Percentiles rank a stretch among this genome's conserved stretches.
Evolutionary conservation across 202 grass and related monocot genomes (phyloP).

Genomic region (Schoenoplectus tabernaemontani): DNA sequence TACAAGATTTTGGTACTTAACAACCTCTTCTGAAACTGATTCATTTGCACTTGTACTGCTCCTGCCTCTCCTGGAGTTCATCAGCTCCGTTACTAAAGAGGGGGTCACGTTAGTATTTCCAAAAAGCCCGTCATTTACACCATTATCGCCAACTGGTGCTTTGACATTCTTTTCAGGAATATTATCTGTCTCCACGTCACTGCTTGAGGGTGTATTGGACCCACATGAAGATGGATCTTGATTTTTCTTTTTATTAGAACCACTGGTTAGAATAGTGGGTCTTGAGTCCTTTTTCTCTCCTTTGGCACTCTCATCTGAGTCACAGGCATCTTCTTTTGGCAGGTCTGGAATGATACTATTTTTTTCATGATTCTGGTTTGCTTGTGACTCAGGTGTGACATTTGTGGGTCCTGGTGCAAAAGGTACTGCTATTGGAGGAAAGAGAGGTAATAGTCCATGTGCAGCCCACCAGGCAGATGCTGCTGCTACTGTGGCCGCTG

Average conservation of each 20-base stretch:
- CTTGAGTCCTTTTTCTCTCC: conserved; percentile 29
- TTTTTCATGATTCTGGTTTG: conserved; percentile 26
- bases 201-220: conserved; percentile 75
- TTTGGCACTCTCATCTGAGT: conserved; percentile 41
- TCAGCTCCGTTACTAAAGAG: conserved; percentile 15
- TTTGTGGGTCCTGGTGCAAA: conserved; percentile 47
- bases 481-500: conserved; percentile 72
- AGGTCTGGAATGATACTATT: conserved; percentile 28
- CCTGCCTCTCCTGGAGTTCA: conserved; percentile 44
- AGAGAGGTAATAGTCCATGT: conserved; percentile 76
- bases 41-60: conserved; percentile 62
- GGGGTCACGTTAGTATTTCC: conserved; percentile 43
- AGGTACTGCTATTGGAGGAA: conserved; percentile 49
- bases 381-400: conserved; percentile 24
- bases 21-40: conserved; percentile 84
- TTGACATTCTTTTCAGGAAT: conserved; percentile 52
- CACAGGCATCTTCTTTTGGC: conserved; percentile 31
- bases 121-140: conserved; percentile 40
- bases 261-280: conserved; percentile 21
- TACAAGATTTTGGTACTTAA: conserved; percentile 25
- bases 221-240: conserved; percentile 69
- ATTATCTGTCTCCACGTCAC: conserved; percentile 50
- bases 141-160: conserved; percentile 19
- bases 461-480: conserved; percentile 94
- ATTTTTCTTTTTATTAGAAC: conserved; percentile 49